Evolutionary conservation across 345 rosid species (phyloP).

Genomic region (Hibiscus mutabilis): DNA sequence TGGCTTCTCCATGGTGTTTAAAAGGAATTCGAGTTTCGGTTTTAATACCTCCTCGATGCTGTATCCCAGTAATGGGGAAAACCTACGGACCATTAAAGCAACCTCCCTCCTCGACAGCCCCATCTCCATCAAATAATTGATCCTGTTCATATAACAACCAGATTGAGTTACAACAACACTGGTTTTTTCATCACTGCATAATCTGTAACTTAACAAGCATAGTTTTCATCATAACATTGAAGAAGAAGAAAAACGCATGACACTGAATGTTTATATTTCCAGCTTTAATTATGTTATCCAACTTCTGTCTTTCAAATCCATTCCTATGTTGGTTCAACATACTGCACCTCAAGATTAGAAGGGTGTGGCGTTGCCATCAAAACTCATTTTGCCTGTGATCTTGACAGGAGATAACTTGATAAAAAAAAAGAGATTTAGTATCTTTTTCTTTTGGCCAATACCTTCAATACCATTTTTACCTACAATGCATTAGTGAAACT

Average conservation of each 20-base stretch:
- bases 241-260: not conserved
- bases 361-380: no score
- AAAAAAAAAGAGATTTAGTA: not conserved
- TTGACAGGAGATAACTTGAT: not conserved
- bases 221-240: not conserved
- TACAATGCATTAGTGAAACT: not conserved
- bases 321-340: not conserved
- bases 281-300: not conserved
- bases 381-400: not conserved
- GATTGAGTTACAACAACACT: not conserved
- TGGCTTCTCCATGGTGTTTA: constrained; percentile 57
- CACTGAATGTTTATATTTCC: not conserved
- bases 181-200: not conserved
- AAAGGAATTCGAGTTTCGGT: constrained; percentile 72
- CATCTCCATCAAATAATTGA: constrained; percentile 52
- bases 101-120: constrained; percentile 63
- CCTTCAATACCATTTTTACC: not conserved
- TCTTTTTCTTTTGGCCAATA: not conserved
- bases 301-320: not conserved
- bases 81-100: constrained; percentile 66
- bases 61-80: constrained; percentile 85
- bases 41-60: constrained; percentile 59
- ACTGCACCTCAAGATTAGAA: no score
- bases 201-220: not conserved
- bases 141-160: constrained; percentile 35